Base-by-base conservation (phyloP, 1,284 basidiomycete species). In the Inonotus hispidus region DNA sequence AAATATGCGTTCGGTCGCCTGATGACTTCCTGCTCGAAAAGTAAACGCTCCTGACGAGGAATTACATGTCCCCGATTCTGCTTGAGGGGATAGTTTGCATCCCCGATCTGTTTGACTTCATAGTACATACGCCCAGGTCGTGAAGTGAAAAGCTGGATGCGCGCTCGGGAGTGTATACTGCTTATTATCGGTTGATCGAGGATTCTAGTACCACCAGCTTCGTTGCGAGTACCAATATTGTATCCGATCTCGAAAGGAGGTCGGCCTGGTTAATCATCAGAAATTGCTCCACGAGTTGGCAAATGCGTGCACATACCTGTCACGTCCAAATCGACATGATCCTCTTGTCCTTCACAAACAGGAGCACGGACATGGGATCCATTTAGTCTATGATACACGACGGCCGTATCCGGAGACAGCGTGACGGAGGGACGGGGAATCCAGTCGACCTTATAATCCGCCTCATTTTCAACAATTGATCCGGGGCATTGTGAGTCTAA, bases 201-300 rank as follows among this genome's bases (percentile, higher is more conserved):
- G 41, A 89, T 77, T 63, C 77, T 83, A 7, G 80, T 87, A 25
- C 79, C 84, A 27, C 83, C 84, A 35, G 75, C 74, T 11, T 85
- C 84, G 56, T 84, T 79, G 68, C 82, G 80, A 0, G 86, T 88
- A 0, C 86, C 88, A 55, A 90, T 81, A 65, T 89, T 90, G 70
- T 91, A 91, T 82, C 83, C 84, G 64, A 95, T 84, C 69, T 94
- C 88, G 81, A 93, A 95, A 0, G 93, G 93, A 32, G 91, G 84
- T 23, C 84, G 83, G 59, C 92, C 92, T 88, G 65, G 23, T 41
- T 6, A 57, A 41, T 49, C 47, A 58, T 66, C 21, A 62, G 43
- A 49, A 35, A 43, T 10, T 35, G 38, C 53, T 6, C 11, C 45
- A 27, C 37, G 32, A 5, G 19, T 2, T 4, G 7, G 27, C 13